Evolutionary conservation across 2,329 filamentous ascomycete genomes (phyloP).

Genomic region (Cladosporium sp.): DNA sequence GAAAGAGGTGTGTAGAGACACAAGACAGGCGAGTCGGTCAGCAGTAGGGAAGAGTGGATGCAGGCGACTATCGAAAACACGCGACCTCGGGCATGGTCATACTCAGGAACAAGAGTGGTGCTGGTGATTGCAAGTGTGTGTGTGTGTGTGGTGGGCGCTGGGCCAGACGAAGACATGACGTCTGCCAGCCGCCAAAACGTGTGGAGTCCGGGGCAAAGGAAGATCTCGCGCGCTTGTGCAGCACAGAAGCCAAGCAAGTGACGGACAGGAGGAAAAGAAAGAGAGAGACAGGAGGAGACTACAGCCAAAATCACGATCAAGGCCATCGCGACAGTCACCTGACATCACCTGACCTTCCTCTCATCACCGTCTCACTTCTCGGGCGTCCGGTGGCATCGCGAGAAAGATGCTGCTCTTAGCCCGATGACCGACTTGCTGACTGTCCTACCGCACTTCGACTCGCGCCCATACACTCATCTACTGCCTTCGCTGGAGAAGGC

Average conservation of each 20-base stretch:
- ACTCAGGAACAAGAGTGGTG: background rate
- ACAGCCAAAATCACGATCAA: background rate
- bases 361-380: background rate
- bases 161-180: constrained; percentile 10
- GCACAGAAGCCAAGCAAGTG: background rate
- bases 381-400: constrained; percentile 14
- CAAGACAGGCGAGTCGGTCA: background rate
- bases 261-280: background rate
- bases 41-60: background rate
- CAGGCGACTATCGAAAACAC: background rate
- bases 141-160: background rate
- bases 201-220: constrained; percentile 18
- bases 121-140: no score
- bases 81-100: constrained; percentile 10
- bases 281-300: background rate
- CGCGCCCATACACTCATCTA: constrained; percentile 66
- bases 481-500: constrained; percentile 76
- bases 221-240: background rate
- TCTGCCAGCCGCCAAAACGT: background rate
- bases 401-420: constrained; percentile 25
- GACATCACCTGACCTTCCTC: background rate
- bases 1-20: background rate
- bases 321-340: background rate
- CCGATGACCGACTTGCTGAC: constrained; percentile 80
- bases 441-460: constrained; percentile 76